These are phyloP conservation scores for Haplosporangium sp. DNA, from an alignment of 371 early-diverging fungal genomes.

Conservation along the genomic window DNA sequence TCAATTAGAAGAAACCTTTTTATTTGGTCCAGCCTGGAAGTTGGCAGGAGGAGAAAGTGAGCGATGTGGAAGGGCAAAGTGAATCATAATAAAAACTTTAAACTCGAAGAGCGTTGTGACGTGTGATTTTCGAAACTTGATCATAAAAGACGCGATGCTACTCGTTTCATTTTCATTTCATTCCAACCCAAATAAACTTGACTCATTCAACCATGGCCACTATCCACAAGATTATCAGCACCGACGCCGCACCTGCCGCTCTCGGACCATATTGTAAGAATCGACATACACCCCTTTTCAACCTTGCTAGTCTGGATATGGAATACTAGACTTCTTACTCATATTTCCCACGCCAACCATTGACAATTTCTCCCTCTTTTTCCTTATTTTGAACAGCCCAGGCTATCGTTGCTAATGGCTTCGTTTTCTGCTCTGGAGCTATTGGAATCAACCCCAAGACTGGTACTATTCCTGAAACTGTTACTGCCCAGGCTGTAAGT, in stretches of 20 bases:
- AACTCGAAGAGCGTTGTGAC: slow-evolving; percentile 5
- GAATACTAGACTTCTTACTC: no score
- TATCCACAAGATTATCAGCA: slow-evolving; percentile 56
- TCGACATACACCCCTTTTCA: neutral
- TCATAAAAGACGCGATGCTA: neutral
- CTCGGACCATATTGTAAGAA: slow-evolving; percentile 87
- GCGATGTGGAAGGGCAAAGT: slow-evolving; percentile 76
- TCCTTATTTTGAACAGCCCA: slow-evolving; percentile 63
- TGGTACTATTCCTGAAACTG: slow-evolving; percentile 68
- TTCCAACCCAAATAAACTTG: neutral
- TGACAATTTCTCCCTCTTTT: neutral
- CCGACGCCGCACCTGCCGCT: slow-evolving; percentile 73
- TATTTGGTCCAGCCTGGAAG: slow-evolving; percentile 80
- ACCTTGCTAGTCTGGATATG: no score
- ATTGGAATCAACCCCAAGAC: slow-evolving; percentile 73
- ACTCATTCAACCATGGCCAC: slow-evolving; percentile 26
- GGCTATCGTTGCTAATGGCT: slow-evolving; percentile 85
- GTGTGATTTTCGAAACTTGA: neutral
- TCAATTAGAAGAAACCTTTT: slow-evolving; percentile 40
- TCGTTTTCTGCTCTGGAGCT: slow-evolving; percentile 88
- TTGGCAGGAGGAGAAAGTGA: slow-evolving; percentile 77
- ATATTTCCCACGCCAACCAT: slow-evolving; percentile 8
- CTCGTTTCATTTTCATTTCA: neutral
- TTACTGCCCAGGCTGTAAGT: slow-evolving; percentile 73
- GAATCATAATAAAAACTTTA: neutral